Percentiles rank a stretch among this genome's conserved stretches.
These are phyloP conservation scores for Parastagonospora avenae DNA, from an alignment of 2,329 filamentous ascomycete genomes.

Conservation along the genomic window DNA sequence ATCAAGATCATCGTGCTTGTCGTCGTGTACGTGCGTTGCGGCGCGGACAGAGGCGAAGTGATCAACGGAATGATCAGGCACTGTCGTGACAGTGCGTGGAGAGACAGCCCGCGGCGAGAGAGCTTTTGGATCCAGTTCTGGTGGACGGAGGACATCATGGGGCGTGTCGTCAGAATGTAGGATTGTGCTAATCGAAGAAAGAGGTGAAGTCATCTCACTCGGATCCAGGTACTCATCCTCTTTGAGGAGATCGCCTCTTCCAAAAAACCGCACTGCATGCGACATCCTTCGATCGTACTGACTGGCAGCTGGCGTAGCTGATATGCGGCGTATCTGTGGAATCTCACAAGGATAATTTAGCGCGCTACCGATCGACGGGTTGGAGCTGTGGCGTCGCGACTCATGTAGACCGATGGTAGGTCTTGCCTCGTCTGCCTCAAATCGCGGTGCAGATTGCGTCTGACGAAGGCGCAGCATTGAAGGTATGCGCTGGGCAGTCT, in stretches of 20 bases:
- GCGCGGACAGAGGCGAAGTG: not conserved
- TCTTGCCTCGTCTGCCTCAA: not conserved
- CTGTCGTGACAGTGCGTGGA: not conserved
- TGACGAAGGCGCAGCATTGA: slow-evolving; percentile 11
- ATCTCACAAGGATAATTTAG: slow-evolving; percentile 10
- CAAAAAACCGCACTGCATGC: slow-evolving; percentile 3
- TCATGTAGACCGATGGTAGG: not conserved
- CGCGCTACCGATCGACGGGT: slow-evolving; percentile 15
- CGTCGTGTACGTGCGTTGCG: not conserved
- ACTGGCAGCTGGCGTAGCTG: not conserved
- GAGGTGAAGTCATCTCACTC: not conserved
- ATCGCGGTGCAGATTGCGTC: slow-evolving; percentile 10
- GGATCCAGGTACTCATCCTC: not conserved
- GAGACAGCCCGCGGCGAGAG: not conserved
- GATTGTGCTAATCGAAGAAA: not conserved
- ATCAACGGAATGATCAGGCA: not conserved
- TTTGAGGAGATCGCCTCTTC: slow-evolving; percentile 8
- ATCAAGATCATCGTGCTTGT: slow-evolving; percentile 1
- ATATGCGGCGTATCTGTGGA: slow-evolving; percentile 8
- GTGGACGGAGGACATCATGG: not conserved
- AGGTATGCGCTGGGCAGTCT: slow-evolving; percentile 13
- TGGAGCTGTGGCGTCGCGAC: slow-evolving; percentile 11
- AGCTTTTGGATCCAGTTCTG: not conserved
- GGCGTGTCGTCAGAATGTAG: slow-evolving; percentile 2
- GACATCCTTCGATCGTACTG: not conserved